Conservation (phyloP, 73 alveolate species). For the Tetrahymena malaccensis region DNA sequence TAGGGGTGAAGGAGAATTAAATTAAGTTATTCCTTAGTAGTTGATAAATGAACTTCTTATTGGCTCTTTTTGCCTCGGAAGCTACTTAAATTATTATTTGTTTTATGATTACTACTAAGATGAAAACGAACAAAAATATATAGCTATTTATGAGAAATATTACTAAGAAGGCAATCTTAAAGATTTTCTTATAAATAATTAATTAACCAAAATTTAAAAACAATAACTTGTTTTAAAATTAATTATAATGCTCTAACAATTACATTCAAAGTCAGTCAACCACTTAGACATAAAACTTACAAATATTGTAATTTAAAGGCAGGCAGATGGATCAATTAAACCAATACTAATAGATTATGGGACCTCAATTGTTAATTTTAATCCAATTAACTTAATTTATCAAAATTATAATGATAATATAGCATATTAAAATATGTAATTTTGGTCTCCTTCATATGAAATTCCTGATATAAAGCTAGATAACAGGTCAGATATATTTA, state of each 20-base stretch:
- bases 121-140: no score
- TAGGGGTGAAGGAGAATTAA: not conserved
- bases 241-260: not conserved
- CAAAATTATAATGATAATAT: not conserved
- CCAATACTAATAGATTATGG: not conserved
- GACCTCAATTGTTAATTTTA: not conserved
- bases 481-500: not conserved
- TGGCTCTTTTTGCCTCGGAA: not conserved
- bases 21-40: not conserved
- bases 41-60: not conserved
- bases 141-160: not conserved
- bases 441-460: not conserved
- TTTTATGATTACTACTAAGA: not conserved
- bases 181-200: not conserved
- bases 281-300: not conserved
- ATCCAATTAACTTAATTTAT: not conserved
- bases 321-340: not conserved
- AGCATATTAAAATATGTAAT: not conserved
- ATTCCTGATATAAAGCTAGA: not conserved
- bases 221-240: no score
- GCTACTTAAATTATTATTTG: no score
- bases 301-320: not conserved
- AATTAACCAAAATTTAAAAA: not conserved
- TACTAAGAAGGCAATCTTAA: not conserved
- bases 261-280: not conserved